A percentile compares a stretch with the other conserved stretches of the same genome.
phyloP scores from a whole-genome alignment of 352 stramenopile species.

The Thraustotheca clavata region DNA sequence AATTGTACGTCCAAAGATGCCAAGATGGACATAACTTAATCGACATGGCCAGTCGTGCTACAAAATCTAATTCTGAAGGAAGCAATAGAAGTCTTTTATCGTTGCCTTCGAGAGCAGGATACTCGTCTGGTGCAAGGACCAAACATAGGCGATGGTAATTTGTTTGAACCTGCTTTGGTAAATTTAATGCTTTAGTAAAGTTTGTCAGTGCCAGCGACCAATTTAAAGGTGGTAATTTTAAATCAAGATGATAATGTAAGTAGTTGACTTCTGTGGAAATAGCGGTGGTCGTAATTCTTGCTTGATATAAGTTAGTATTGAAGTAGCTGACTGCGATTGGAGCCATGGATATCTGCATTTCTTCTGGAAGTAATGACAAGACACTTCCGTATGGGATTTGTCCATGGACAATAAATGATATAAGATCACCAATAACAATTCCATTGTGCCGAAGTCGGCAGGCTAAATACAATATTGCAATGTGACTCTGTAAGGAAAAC shows the following conservation, averaged over 20 bases:
- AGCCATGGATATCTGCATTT: background rate
- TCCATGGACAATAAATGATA: background rate
- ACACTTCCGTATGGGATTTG: conserved; percentile 4
- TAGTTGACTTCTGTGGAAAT: conserved; percentile 26
- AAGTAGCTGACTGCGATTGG: background rate
- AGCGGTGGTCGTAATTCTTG: background rate
- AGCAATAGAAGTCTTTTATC: conserved; percentile 19
- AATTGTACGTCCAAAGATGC: conserved; percentile 72
- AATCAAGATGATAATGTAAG: conserved; percentile 60
- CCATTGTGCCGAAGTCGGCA: conserved; percentile 3
- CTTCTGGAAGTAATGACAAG: background rate
- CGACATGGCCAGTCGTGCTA: conserved; percentile 50
- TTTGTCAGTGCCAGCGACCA: conserved; percentile 41
- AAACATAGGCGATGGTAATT: conserved; percentile 61
- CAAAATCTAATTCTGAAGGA: conserved; percentile 42
- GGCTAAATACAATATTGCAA: conserved; percentile 10
- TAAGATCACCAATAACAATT: conserved; percentile 6
- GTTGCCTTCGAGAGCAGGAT: background rate
- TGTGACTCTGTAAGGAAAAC: background rate
- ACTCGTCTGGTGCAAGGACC: conserved; percentile 35
- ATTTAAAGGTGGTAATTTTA: conserved; percentile 65
- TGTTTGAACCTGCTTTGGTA: conserved; percentile 48
- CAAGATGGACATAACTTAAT: conserved; percentile 68
- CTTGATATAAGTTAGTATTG: background rate
- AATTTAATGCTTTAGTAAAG: conserved; percentile 42